phyloP scores from a whole-genome alignment of 768 basidiomycete species.

The Kwoniella dendrophila region DNA sequence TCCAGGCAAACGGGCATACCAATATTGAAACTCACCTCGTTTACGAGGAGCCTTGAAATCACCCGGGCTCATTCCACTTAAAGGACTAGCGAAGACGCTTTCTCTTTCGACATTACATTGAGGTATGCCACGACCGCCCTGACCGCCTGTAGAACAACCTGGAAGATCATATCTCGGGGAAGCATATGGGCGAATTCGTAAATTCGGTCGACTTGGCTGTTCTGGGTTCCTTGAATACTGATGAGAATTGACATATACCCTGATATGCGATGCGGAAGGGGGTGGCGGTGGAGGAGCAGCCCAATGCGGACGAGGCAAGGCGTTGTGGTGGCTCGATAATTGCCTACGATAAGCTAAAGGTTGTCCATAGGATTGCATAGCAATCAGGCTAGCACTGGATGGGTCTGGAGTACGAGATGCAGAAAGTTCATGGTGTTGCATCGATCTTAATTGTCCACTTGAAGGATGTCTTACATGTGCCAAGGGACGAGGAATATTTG shows the following conservation, averaged over 20 bases:
- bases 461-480: conserved; percentile 6
- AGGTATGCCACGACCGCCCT: not conserved
- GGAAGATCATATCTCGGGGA: conserved; percentile 9
- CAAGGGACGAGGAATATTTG: not conserved
- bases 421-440: too few species aligned
- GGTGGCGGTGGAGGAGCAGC: conserved; percentile 12
- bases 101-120: not conserved
- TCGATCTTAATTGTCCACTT: too few species aligned
- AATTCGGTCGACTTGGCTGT: conserved; percentile 15
- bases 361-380: too few species aligned
- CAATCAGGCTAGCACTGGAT: too few species aligned
- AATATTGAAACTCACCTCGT: conserved; percentile 29
- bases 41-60: conserved; percentile 36
- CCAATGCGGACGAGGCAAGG: not conserved
- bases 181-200: conserved; percentile 26
- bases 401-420: too few species aligned
- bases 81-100: conserved; percentile 8
- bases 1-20: not conserved
- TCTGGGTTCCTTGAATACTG: not conserved
- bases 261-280: not conserved
- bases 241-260: not conserved
- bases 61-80: conserved; percentile 9
- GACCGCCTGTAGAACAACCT: conserved; percentile 14
- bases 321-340: too few species aligned
- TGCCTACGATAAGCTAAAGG: too few species aligned